These are phyloP conservation scores for Volvariella surrecta DNA, from an alignment of 1,284 basidiomycete species.

Conservation along the genomic window DNA sequence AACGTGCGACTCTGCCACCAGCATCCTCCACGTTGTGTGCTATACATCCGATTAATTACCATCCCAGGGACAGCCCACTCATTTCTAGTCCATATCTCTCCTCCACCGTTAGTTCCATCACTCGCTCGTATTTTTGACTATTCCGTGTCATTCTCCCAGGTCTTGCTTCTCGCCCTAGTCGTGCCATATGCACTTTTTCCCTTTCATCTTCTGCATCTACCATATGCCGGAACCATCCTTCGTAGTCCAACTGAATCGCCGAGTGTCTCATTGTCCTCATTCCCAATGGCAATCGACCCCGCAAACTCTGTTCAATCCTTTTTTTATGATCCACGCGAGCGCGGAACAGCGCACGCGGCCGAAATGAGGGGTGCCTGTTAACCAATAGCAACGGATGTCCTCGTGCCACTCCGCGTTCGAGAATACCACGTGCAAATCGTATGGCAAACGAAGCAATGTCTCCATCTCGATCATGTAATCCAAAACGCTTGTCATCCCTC, in stretches of 20 bases:
- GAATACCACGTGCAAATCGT: constrained; percentile 34
- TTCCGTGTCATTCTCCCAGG: constrained; percentile 45
- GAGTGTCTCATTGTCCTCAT: constrained; percentile 25
- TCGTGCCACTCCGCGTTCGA: constrained; percentile 21
- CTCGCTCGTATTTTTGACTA: constrained; percentile 39
- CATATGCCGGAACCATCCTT: constrained; percentile 63
- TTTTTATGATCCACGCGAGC: constrained; percentile 35
- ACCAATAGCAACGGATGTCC: constrained; percentile 19
- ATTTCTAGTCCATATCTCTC: constrained; percentile 18
- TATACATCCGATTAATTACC: constrained; percentile 7
- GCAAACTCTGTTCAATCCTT: constrained; percentile 32
- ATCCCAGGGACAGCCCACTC: background rate
- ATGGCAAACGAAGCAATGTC: constrained; percentile 38
- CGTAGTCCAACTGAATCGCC: constrained; percentile 58
- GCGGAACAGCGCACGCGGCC: constrained; percentile 23
- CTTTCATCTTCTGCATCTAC: constrained; percentile 56
- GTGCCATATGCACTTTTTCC: constrained; percentile 16
- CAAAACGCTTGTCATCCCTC: constrained; percentile 13
- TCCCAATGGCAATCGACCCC: constrained; percentile 21
- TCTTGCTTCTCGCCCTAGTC: constrained; percentile 16
- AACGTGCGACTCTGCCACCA: constrained; percentile 19
- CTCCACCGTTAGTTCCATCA: constrained; percentile 29
- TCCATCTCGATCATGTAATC: constrained; percentile 31
- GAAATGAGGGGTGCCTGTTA: constrained; percentile 18
- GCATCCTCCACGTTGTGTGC: constrained; percentile 7